Conservation (phyloP, 768 basidiomycete genomes). For the Mycena floridula region DNA sequence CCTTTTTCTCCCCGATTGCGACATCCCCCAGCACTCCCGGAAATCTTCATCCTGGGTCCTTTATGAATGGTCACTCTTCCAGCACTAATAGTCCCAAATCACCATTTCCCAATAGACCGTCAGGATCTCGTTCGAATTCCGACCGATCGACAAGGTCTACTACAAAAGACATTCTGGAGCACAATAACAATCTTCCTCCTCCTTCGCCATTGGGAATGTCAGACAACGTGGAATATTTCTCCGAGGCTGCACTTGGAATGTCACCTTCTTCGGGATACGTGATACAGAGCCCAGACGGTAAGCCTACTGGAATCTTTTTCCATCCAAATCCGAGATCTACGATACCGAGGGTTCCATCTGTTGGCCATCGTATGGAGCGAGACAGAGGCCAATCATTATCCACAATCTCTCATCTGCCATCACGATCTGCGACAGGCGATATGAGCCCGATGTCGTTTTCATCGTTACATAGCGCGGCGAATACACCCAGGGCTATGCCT, state of each 20-base stretch:
- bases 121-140: constrained; percentile 50
- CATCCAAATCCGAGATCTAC: background rate
- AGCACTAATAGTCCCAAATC: constrained; percentile 25
- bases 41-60: constrained; percentile 31
- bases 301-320: constrained; percentile 90
- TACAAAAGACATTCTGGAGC: constrained; percentile 23
- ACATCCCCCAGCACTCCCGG: constrained; percentile 85
- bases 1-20: constrained; percentile 91
- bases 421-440: constrained; percentile 5
- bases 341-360: background rate
- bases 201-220: constrained; percentile 69
- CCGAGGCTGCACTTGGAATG: constrained; percentile 61
- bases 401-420: background rate
- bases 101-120: constrained; percentile 36
- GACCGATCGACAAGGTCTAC: constrained; percentile 55
- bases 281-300: constrained; percentile 89
- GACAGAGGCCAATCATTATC: no score
- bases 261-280: constrained; percentile 83
- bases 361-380: no score
- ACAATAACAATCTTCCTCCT: constrained; percentile 35
- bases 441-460: constrained; percentile 22
- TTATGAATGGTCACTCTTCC: constrained; percentile 27
- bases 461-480: constrained; percentile 23
- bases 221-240: constrained; percentile 77
- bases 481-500: no score